Evolutionary conservation across 148 eudicot genomes (phyloP).

Genomic region (Arbutus unedo): DNA sequence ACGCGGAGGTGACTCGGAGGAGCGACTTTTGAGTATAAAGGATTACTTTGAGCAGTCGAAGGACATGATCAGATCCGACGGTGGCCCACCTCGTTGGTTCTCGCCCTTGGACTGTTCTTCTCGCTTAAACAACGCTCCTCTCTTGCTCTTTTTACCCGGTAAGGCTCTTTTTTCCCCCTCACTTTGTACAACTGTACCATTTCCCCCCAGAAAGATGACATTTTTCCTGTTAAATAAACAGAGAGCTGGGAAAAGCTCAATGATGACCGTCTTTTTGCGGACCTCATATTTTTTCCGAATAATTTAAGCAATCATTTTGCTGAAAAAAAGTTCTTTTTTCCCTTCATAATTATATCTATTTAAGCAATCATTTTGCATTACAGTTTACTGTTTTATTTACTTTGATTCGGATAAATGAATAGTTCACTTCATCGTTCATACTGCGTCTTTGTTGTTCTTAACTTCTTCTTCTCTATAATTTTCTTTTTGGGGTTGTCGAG

Average conservation of each 20-base stretch:
- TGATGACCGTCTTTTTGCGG: neutral
- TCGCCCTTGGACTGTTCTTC: slow-evolving; percentile 40
- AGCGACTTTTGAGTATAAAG: slow-evolving; percentile 17
- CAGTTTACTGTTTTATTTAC: neutral
- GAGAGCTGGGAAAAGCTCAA: neutral
- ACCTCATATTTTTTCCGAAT: neutral
- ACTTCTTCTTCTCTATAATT: no score
- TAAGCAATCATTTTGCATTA: neutral
- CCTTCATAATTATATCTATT: neutral
- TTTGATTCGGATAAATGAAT: neutral
- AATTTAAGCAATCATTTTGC: slow-evolving; percentile 2
- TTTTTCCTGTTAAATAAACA: neutral
- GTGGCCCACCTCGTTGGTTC: slow-evolving; percentile 54
- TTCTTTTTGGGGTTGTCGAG: neutral
- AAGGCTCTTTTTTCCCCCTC: no score
- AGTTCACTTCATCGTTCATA: neutral
- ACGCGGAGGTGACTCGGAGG: neutral
- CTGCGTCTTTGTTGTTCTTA: neutral
- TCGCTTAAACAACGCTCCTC: slow-evolving; percentile 29
- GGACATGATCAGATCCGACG: slow-evolving; percentile 28
- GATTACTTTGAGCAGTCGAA: slow-evolving; percentile 43
- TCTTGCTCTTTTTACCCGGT: slow-evolving; percentile 58
- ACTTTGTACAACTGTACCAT: no score
- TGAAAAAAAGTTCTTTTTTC: neutral
- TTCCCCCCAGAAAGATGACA: neutral